Evolutionary conservation across 345 rosid genomes (phyloP), one percentile per base, ranked within the genome.

Genomic region (Corymbia maculata): DNA sequence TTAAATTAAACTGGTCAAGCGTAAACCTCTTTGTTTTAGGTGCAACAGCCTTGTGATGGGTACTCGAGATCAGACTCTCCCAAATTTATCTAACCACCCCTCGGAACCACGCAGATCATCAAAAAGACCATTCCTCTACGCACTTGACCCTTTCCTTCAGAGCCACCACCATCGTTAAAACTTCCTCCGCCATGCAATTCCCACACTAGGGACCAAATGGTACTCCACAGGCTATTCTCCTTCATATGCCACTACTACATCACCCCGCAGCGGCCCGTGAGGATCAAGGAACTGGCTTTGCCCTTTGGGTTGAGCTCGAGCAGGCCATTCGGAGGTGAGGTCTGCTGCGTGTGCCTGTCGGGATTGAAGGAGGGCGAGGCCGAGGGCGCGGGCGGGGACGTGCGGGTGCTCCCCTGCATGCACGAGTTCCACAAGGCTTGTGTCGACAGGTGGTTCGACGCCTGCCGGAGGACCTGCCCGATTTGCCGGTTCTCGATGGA

Each of bases 391-490:
- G 45, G 22, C 80, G 24, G 2, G 80, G 93, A 85, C 13, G 70
- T 90, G 90, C 90, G 89, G 5, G 92, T 93, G 13, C 91, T 96
- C n/a, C 97, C 96, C 45, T 97, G 97, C 90, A 87, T 89, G 64
- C 99, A 96, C 87, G 90, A 89, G 91, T 97, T 97, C 64, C 99
- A 96, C 87, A 90, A 86, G 88, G 89, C 44, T 6, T 97, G 99
- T 80, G 91, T 97, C 1, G 94, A 95, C 6, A 94, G 92, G 42
- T 97, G 98, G 99, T 93, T 95, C 64, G 64, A 88, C 86, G 92
- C 85, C 61, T 92, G 93, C 87, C 88, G 91, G 28, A 95, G 92
- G 88, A 94, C 95, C 2, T 97, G 99, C 85, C 99, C 99, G 0
- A 55, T 96, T 4, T 97, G 99, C 91, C 92, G 98, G 86, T 95